Evolutionary conservation across 306 rosid genomes (phyloP), one percentile per base, ranked within the genome.

Genomic region (Styphnolobium japonicum): DNA sequence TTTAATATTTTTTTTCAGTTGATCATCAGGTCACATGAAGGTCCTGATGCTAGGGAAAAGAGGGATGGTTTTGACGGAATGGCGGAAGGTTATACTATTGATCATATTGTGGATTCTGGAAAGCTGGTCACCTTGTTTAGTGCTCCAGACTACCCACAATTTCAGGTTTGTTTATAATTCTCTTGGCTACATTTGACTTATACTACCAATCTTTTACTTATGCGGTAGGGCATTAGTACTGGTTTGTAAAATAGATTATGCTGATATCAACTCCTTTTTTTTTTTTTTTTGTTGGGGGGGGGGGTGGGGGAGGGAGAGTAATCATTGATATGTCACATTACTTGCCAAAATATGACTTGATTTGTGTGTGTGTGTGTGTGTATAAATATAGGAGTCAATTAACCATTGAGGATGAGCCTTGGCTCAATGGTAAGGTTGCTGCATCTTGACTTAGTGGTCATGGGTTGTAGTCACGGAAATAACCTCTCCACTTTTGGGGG

Each of bases 121-220:
- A 91, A 91, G 85, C 84, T 93, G 80, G 86, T 93, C 73, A 93
- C 98, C 48, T 34, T 93, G 71, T 93, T 93, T 58, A 93, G 97
- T 82, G 98, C 98, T 83, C 98, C 98, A 37, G 98, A 93, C 81
- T 93, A 93, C 81, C 98, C 98, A 29, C 98, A 93, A 62, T 93
- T 91, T 91, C 98, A 93, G 98, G 98, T 92, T 51, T 52, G 12
- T 31, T 56, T 55, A 21, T 52, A 42, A 27, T 82, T 63, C 46
- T 64, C 72, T 53, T 43, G 22, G 65, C 56, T 42, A n/a, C 19
- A 18, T 52, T 22, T 61, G 52, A 57, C 5, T 21, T 69, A 34
- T 49, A 34, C 73, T 68, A 12, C 19, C 52, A 11, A 19, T 51
- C 33, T 75, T 65, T 40, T 75, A 42, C 43, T 7, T 58, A 15